A percentile compares a stretch with the other conserved stretches of the same genome.
phyloP scores from a whole-genome alignment of 345 rosid species.

The rapeseed (Brassica napus) region DNA sequence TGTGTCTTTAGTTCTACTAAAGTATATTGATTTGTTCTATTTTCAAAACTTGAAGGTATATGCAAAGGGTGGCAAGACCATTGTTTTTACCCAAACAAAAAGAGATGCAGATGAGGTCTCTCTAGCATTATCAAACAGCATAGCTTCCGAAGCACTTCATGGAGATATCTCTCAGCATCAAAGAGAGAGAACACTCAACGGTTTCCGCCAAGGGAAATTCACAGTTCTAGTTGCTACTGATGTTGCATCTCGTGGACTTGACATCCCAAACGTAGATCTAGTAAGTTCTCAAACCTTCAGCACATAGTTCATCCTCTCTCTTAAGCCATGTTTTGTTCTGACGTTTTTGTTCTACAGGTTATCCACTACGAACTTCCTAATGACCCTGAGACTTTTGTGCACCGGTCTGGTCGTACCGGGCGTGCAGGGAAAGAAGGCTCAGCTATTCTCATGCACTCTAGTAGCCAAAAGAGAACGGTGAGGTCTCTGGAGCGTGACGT shows the following conservation, averaged over 20 bases:
- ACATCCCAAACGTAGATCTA: slow-evolving; percentile 92
- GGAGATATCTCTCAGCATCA: slow-evolving; percentile 99
- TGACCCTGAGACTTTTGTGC: slow-evolving; percentile 96
- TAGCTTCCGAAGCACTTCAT: slow-evolving; percentile 92
- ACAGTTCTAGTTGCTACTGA: slow-evolving; percentile 97
- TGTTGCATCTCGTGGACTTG: slow-evolving; percentile 99
- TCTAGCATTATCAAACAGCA: slow-evolving; percentile 67
- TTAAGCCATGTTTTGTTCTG: slow-evolving; percentile 5
- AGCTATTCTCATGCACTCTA: slow-evolving; percentile 79
- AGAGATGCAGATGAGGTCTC: slow-evolving; percentile 97
- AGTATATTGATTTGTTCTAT: not conserved
- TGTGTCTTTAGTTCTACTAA: too few species aligned
- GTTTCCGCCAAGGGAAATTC: slow-evolving; percentile 94
- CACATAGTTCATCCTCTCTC: not conserved
- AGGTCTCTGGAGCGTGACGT: slow-evolving; percentile 89
- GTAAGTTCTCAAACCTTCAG: slow-evolving; percentile 46
- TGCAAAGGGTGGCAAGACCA: slow-evolving; percentile 97
- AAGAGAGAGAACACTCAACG: slow-evolving; percentile 93
- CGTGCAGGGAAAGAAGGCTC: slow-evolving; percentile 97
- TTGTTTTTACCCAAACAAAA: slow-evolving; percentile 91
- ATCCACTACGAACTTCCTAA: slow-evolving; percentile 98
- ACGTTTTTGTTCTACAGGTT: slow-evolving; percentile 49
- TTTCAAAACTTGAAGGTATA: slow-evolving; percentile 53
- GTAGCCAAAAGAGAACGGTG: slow-evolving; percentile 84
- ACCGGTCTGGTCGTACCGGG: slow-evolving; percentile 98